Evolutionary conservation across 1,284 basidiomycete genomes (phyloP).

Genomic region (Microbotryum scabiosae): DNA sequence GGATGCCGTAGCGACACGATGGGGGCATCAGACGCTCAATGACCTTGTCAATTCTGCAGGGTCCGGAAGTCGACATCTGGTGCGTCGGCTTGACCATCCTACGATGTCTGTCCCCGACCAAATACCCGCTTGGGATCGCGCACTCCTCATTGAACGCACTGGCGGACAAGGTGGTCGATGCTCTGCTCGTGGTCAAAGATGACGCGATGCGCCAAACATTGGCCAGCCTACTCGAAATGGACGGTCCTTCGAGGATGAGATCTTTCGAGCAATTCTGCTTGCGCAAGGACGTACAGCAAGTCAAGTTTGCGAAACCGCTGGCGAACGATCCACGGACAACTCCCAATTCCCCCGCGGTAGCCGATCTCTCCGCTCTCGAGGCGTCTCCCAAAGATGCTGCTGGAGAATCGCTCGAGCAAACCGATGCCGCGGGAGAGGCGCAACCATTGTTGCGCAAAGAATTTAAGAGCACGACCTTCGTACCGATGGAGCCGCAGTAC

Average conservation of each 20-base stretch:
- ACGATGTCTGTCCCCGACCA: slow-evolving; percentile 45
- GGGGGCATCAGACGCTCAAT: neutral
- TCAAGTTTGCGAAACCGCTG: no score
- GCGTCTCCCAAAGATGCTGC: no score
- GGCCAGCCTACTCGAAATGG: slow-evolving; percentile 44
- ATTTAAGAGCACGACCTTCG: slow-evolving; percentile 48
- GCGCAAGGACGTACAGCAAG: no score
- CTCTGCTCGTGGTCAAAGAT: slow-evolving; percentile 43
- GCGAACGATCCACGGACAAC: no score
- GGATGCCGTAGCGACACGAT: no score
- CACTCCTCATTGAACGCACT: slow-evolving; percentile 46
- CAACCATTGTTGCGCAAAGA: slow-evolving; percentile 32
- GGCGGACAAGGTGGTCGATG: slow-evolving; percentile 41
- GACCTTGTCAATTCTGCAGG: slow-evolving; percentile 29
- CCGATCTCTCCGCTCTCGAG: no score
- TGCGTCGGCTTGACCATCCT: slow-evolving; percentile 50
- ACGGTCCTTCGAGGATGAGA: slow-evolving; percentile 44
- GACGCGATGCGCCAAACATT: slow-evolving; percentile 41
- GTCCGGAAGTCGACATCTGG: slow-evolving; percentile 53
- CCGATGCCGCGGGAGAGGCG: slow-evolving; percentile 26
- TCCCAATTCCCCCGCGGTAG: slow-evolving; percentile 1
- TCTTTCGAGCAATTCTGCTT: slow-evolving; percentile 42
- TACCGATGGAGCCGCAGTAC: slow-evolving; percentile 45
- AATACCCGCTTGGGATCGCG: slow-evolving; percentile 48
- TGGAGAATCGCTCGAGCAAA: slow-evolving; percentile 13